A percentile compares a stretch with the other conserved stretches of the same genome.
These are phyloP conservation scores for Liquidambar formosana DNA, from an alignment of 164 flowering plant genomes.

Conservation along the genomic window DNA sequence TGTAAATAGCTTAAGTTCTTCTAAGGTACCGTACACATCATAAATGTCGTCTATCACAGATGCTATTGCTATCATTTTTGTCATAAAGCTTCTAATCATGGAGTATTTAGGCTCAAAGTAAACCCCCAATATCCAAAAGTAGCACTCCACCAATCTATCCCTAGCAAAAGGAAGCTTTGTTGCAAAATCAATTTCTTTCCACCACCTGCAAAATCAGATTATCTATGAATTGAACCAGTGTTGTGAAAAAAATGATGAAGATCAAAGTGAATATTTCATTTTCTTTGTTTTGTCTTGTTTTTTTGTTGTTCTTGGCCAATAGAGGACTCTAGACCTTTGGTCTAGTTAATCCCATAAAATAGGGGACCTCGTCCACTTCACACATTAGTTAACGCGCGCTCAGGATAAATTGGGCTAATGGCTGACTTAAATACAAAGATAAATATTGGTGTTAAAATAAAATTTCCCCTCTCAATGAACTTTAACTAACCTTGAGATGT, in stretches of 20 bases:
- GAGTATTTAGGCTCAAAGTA: slow-evolving; percentile 28
- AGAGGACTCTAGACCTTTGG: too few species aligned
- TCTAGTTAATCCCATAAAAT: too few species aligned
- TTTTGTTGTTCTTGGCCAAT: too few species aligned
- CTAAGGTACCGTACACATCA: slow-evolving; percentile 22
- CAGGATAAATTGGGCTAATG: too few species aligned
- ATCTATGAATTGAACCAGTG: background rate
- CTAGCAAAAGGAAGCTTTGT: slow-evolving; percentile 22
- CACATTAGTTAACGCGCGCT: too few species aligned
- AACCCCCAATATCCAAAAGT: slow-evolving; percentile 30
- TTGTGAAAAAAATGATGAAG: too few species aligned
- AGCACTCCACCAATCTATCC: slow-evolving; percentile 31
- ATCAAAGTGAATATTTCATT: background rate
- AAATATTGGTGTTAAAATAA: background rate
- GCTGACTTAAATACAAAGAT: background rate
- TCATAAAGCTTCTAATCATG: background rate
- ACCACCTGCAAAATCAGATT: slow-evolving; percentile 33
- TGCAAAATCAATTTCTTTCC: slow-evolving; percentile 27
- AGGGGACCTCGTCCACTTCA: too few species aligned
- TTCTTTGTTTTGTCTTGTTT: too few species aligned
- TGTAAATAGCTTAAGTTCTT: slow-evolving; percentile 17
- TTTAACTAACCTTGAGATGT: slow-evolving; percentile 16
- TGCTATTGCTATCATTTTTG: slow-evolving; percentile 12
- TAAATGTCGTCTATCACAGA: slow-evolving; percentile 27
- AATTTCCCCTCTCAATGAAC: background rate